Evolutionary conservation across 805 yeast species (phyloP), one percentile per base, ranked within the genome.

Genomic region (Wickerhamomyces rabaulensis): DNA sequence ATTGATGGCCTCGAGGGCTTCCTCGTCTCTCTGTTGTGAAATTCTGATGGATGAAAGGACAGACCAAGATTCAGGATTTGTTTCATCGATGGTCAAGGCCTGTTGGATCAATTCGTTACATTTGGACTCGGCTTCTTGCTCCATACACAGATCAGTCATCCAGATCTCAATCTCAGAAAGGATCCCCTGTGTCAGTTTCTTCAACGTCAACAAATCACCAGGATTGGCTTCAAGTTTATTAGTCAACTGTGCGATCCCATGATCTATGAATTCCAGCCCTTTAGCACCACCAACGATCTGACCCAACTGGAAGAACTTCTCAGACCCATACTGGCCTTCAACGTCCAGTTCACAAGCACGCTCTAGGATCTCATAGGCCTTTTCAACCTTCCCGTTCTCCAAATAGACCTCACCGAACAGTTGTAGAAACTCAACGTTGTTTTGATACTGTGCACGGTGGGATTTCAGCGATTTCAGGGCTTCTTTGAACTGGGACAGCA

Each of bases 141-240:
- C 95, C 96, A 91, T 89, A 70, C 98, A 91, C 52, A 91, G 70
- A 69, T 92, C 97, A 1, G 98, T 92, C 97, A 90, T 88, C 96
- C 96, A 91, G 47, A 88, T 85, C 66, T 92, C 99, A 58, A 94
- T 86, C 69, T 84, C 76, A 7, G 96, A 83, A 54, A 92, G 82
- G 23, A 88, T 69, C 0, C 92, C 96, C 60, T 82, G 86, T 52
- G 84, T 80, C 41, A 88, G 61, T 61, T 85, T 87, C 52, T 76
- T 77, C 17, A 75, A 63, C 38, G 77, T 66, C 49, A 73, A 73
- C 16, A 61, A 55, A 16, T 59, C 62, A 4, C 47, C 43, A 13
- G 39, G 45, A 9, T 64, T 61, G 2, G 55, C 49, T 37, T 67
- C 66, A 38, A 73, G 56, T 39, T 69, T 69, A 29, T 65, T 55